Evolutionary conservation across 179 eudicot genomes (phyloP).

Genomic region (Silene coronaria): DNA sequence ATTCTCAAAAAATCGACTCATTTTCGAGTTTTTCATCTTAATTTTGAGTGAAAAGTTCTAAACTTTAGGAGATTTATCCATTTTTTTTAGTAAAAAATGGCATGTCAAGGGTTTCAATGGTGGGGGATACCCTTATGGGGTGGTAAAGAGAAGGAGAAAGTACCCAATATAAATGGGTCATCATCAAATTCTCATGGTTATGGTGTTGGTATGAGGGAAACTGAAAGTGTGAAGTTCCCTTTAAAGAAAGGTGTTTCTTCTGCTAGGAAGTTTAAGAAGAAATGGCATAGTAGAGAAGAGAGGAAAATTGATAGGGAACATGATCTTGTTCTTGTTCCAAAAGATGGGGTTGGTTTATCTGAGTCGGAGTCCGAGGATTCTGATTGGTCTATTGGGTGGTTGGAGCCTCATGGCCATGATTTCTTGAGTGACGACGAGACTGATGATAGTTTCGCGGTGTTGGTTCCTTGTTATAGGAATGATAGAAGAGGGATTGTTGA

Average conservation of each 20-base stretch:
- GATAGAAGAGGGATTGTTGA: conserved; percentile 36
- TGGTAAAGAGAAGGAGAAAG: conserved; percentile 38
- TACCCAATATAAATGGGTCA: conserved; percentile 31
- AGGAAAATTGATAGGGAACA: conserved; percentile 66
- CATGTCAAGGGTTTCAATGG: conserved; percentile 52
- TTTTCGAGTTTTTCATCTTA: background rate
- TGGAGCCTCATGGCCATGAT: conserved; percentile 74
- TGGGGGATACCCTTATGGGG: conserved; percentile 41
- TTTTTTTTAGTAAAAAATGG: conserved; percentile 28
- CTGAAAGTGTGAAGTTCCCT: conserved; percentile 50
- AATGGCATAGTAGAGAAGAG: conserved; percentile 62
- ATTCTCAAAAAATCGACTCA: too few species aligned
- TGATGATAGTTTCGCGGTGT: conserved; percentile 76
- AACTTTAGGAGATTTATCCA: background rate
- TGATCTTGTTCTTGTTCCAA: conserved; percentile 81
- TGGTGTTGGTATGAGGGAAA: conserved; percentile 35
- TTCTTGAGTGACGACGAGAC: conserved; percentile 72
- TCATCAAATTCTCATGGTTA: conserved; percentile 31
- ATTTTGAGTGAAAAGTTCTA: background rate
- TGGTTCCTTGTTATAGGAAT: conserved; percentile 73
- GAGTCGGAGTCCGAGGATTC: conserved; percentile 85
- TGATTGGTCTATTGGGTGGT: conserved; percentile 94
- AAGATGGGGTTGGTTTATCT: conserved; percentile 67
- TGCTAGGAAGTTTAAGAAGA: conserved; percentile 50
- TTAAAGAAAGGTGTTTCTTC: conserved; percentile 31